Base-by-base conservation (phyloP, 1,284 basidiomycete species). In the Baeospora myosura region DNA sequence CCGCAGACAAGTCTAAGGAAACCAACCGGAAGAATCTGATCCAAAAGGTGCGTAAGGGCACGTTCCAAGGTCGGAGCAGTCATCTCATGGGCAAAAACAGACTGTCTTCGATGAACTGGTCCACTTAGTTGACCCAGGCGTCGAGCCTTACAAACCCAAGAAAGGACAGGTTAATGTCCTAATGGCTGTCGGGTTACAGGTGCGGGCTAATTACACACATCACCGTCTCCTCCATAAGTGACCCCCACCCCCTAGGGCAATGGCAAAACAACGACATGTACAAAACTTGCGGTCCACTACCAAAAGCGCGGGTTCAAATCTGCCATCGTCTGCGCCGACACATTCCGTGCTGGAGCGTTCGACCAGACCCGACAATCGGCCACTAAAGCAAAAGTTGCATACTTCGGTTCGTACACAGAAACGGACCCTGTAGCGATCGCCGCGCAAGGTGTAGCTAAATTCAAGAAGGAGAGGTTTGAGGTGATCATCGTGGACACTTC, bases 401-500 rank as follows among this genome's bases (percentile, higher is more conserved):
- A 98, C 76, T 98, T 94, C 66, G 96, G 96, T 36, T 93, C 89
- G 28, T 98, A 99, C 66, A 98, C 96, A 25, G 96, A 99, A 65
- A 97, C 94, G 14, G 95, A 99, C 62, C 96, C 96, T 1, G 96
- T 98, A 7, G 72, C 81, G 2, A 98, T 97, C 56, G 94, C 96
- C 5, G 82, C 87, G 1, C 82, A 94, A 54, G 96, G 96, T 66
- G 96, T 98, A 4, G 70, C 83, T 12, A 97, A 97, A 61, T 99
- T 98, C 74, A 91, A 95, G 66, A 92, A 95, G 66, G 94, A 97
- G 61, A 75, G 91, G 23, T 98, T 99, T 58, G 96, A 99, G 50
- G 88, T 99, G 35, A 97, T 99, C 58, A 97, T 99, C 50, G 96
- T 99, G 45, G 96, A 99, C 64, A 99, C 96, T 0, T 94, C 89